Evolutionary conservation across 2,329 filamentous ascomycete genomes (phyloP).

Genomic region (Fusarium camptoceras): DNA sequence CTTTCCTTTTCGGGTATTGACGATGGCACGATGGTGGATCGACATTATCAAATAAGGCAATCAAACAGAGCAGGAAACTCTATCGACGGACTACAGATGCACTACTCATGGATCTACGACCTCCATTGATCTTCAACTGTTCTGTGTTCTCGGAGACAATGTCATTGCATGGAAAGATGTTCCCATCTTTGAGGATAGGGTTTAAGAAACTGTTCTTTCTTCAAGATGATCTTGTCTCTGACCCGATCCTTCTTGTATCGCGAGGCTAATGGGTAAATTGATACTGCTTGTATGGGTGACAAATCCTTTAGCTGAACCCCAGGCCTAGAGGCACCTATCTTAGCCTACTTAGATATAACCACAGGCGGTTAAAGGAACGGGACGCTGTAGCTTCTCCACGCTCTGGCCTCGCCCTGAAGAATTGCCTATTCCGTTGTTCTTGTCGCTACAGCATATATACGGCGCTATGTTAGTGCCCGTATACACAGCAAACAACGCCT

Average conservation of each 20-base stretch:
- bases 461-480: background rate
- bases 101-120: background rate
- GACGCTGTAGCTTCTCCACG: background rate
- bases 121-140: background rate
- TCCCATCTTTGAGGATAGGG: background rate
- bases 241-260: background rate
- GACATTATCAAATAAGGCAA: background rate
- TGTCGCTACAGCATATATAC: background rate
- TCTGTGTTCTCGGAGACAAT: background rate
- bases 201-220: background rate
- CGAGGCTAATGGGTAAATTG: background rate
- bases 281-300: slow-evolving; percentile 3
- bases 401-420: background rate
- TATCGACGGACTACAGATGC: slow-evolving; percentile 11
- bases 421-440: slow-evolving; percentile 1
- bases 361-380: background rate
- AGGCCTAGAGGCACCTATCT: slow-evolving; percentile 1
- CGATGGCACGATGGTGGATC: slow-evolving; percentile 8
- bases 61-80: slow-evolving; percentile 7
- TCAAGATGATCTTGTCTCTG: background rate
- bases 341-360: background rate
- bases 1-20: slow-evolving; percentile 1
- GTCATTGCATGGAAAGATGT: background rate
- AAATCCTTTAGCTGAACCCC: slow-evolving; percentile 10
- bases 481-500: slow-evolving; percentile 1